Percentiles rank a stretch among this genome's conserved stretches.
These are phyloP conservation scores for Lactifluus echinatus DNA, from an alignment of 768 basidiomycete species.

Conservation along the genomic window DNA sequence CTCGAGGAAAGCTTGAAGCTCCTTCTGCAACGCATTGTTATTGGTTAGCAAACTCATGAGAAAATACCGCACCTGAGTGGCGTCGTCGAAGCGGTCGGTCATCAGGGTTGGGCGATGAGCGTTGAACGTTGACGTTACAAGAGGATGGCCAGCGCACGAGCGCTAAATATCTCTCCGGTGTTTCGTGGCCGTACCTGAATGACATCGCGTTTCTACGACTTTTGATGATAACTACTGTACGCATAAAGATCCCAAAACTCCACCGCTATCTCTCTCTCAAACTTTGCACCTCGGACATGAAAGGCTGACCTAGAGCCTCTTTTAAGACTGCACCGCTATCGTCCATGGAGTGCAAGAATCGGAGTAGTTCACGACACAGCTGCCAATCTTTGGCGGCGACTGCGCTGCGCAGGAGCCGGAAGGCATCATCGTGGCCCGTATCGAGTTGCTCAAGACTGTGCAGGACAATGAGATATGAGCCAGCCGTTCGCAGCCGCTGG, in stretches of 20 bases:
- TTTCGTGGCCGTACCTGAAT: not conserved
- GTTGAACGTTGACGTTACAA: not conserved
- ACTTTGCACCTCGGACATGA: slow-evolving; percentile 26
- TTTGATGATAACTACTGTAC: too few species aligned
- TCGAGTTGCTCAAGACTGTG: slow-evolving; percentile 90
- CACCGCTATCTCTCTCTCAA: not conserved
- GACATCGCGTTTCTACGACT: too few species aligned
- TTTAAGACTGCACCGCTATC: slow-evolving; percentile 68
- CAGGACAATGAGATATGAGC: slow-evolving; percentile 86
- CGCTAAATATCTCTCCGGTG: slow-evolving; percentile 1
- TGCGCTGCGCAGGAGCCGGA: slow-evolving; percentile 70
- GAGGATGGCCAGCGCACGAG: too few species aligned
- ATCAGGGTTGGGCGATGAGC: slow-evolving; percentile 24
- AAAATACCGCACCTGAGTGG: slow-evolving; percentile 49
- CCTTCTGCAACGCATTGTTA: too few species aligned
- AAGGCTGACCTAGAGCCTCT: slow-evolving; percentile 49
- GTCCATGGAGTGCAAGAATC: slow-evolving; percentile 90
- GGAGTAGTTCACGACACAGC: slow-evolving; percentile 82
- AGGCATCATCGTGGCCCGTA: slow-evolving; percentile 68
- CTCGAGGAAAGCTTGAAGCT: slow-evolving; percentile 71
- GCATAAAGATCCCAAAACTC: too few species aligned
- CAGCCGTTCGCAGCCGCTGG: slow-evolving; percentile 75
- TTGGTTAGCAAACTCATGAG: too few species aligned
- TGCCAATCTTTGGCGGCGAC: slow-evolving; percentile 78
- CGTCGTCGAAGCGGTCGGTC: slow-evolving; percentile 63